Base-by-base conservation (phyloP, 1,139 yeast species). In the Debaryomyces nepalensis region DNA sequence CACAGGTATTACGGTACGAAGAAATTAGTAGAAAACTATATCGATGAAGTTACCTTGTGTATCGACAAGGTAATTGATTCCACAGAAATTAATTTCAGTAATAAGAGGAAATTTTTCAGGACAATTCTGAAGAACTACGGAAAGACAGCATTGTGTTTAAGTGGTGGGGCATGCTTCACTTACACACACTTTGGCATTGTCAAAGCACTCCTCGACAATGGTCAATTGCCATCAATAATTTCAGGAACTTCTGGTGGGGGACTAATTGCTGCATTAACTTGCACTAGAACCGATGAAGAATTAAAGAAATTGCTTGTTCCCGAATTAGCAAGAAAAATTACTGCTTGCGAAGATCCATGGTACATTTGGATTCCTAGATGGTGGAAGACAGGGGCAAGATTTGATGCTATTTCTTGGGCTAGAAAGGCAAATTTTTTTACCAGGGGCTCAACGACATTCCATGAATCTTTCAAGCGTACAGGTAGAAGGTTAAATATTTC, bases 181-280 rank as follows among this genome's bases (percentile, higher is more conserved):
- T 84, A 84, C 53, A 80, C 84, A 21, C 95, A 87, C 63, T 83
- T 85, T 62, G 95, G 95, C 1, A 80, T 86, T 2, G 76, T 86
- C 16, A 83, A 82, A 51, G 93, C 91, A 0, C 61, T 87, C 29
- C 63, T 86, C 4, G 90, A 87, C 47, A 77, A 78, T 43, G 84
- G 82, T 54, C 64, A 80, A 39, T 64, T 87, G 41, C 95, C 95
- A 2, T 71, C 73, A 9, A 84, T 87, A 31, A 70, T 87, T 11
- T 80, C 88, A 23, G 95, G 95, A 1, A 87, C 95, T 0, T 82
- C 89, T 2, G 95, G 95, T 2, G 95, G 95, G 8, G 93, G 90
- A 1, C 61, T 85, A n/a, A 80, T 86, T 19, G 93, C 95, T 0
- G 87, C 91, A 0, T 61, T 87, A 35, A 79, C 86, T 0, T 79